Evolutionary conservation across 139 green algal species (phyloP).

Genomic region (Chlorella sp.): DNA sequence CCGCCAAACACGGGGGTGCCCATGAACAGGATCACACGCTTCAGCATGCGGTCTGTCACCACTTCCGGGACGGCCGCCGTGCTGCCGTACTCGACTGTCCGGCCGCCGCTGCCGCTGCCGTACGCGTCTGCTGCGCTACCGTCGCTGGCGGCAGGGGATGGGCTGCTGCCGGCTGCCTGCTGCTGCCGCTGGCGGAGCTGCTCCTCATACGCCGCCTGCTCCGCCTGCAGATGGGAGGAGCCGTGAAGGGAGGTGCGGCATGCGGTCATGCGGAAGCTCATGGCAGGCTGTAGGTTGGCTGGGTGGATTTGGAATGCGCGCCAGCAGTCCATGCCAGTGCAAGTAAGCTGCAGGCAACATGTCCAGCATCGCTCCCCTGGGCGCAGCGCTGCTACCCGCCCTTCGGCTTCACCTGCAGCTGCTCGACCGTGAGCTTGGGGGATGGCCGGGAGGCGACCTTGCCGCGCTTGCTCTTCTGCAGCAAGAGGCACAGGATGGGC

Average conservation of each 20-base stretch:
- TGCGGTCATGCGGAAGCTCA: no score
- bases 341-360: no score
- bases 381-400: no score
- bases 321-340: no score
- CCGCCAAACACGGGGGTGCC: slow-evolving; percentile 63
- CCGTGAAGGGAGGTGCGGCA: no score
- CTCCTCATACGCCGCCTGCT: slow-evolving; percentile 27
- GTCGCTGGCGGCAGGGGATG: neutral
- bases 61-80: slow-evolving; percentile 27
- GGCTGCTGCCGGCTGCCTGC: slow-evolving; percentile 1
- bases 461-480: slow-evolving; percentile 54
- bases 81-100: slow-evolving; percentile 20
- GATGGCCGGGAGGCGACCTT: slow-evolving; percentile 41
- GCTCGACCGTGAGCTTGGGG: slow-evolving; percentile 39
- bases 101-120: neutral
- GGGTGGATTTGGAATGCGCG: no score
- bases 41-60: slow-evolving; percentile 73
- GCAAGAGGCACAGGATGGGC: neutral
- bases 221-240: slow-evolving; percentile 6
- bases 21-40: slow-evolving; percentile 69
- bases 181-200: slow-evolving; percentile 11
- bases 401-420: slow-evolving; percentile 43
- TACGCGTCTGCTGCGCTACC: neutral
- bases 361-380: no score
- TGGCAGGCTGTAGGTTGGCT: no score